These are phyloP conservation scores for Populus ilicifolia DNA, from an alignment of 345 rosid species.

Conservation along the genomic window DNA sequence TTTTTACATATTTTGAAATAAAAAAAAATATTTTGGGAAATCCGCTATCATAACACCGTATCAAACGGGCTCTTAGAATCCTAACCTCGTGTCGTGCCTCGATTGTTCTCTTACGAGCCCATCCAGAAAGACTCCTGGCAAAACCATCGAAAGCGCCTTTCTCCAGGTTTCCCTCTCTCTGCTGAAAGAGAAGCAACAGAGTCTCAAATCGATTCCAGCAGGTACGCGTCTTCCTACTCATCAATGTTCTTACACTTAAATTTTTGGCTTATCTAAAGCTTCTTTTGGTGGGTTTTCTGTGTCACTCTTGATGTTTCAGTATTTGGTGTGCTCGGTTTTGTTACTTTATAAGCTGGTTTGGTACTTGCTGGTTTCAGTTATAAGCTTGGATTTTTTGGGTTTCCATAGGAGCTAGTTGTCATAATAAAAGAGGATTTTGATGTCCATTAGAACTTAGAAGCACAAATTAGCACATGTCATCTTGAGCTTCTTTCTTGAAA, in stretches of 20 bases:
- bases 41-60: too few relatives aligned
- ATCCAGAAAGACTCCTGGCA: not conserved
- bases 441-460: not conserved
- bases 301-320: not conserved
- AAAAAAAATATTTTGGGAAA: too few relatives aligned
- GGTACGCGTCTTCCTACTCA: not conserved
- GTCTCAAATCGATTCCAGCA: not conserved
- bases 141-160: too few relatives aligned
- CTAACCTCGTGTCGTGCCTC: not conserved
- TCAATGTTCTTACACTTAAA: not conserved
- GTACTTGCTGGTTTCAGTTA: not conserved
- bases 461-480: not conserved
- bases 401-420: not conserved
- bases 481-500: not conserved
- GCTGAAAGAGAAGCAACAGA: not conserved
- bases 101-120: not conserved
- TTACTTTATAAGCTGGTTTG: not conserved
- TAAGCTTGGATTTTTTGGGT: not conserved
- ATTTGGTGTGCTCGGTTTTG: not conserved
- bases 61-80: not conserved
- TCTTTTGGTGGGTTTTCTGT: not conserved
- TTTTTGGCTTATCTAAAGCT: not conserved
- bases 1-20: too few relatives aligned
- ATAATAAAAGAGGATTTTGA: not conserved
- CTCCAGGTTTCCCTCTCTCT: not conserved